Base-by-base conservation (phyloP, 495 filamentous ascomycete species). In the Melanomma pulvis-pyrius region DNA sequence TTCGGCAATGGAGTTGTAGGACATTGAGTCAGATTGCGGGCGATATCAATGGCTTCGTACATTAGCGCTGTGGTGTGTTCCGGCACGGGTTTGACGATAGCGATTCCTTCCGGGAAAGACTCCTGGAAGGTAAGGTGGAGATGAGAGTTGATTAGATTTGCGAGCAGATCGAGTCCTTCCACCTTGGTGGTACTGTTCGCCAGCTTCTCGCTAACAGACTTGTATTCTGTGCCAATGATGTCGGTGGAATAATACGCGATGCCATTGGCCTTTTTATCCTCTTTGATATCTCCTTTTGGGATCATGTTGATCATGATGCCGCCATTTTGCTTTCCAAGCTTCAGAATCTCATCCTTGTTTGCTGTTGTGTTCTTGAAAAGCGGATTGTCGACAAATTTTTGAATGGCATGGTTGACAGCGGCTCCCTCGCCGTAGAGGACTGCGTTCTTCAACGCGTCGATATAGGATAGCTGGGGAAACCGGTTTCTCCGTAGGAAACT, bases 101-200 rank as follows among this genome's bases (percentile, higher is more conserved):
- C 82, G 58, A 98, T 88, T 13, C 93, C 93, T 1, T 78, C 77
- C 0, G 80, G 74, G 79, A 92, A 97, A n/a, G 80, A 79, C 71
- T 87, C 89, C 63, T 93, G 91, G 81, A 92, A 96, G 50, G 87
- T 91, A 52, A 82, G 86, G 72, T 97, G 94, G 12, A 97, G 84
- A 73, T 98, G 94, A 0, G 87, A 82, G 72, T 90, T 91, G 70
- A 98, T 91, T 52, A 98, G 84, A 22, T 85, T 75, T 34, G 87
- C 88, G 47, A 97, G 82, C 29, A 80, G 75, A 58, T 78, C 75
- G 41, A 92, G 80, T 11, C 88, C 90, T 21, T 81, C 77, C 7
- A 82, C 81, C 22, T 56, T 44, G 8, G 62, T 68, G 8, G 49
- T 63, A n/a, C n/a, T n/a, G 30, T 67, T 60, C 36, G 44, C 53